A percentile compares a stretch with the other conserved stretches of the same genome.
Conservation (phyloP, 1,139 yeast genomes). For the Saccharomyces hybrid region DNA sequence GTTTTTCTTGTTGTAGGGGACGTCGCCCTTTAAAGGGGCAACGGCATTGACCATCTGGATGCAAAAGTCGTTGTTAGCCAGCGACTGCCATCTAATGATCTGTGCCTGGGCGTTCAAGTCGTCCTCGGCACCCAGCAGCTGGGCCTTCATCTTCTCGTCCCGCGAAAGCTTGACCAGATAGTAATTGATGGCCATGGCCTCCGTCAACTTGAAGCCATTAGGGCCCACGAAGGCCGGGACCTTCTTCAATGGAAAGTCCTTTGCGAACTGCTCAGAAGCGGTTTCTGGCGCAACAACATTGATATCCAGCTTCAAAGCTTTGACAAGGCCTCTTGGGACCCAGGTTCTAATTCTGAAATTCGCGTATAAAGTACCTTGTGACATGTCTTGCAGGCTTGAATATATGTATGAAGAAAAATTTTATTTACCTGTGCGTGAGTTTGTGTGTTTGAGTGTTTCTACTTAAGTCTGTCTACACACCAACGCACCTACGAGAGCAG, state of each 20-base stretch:
- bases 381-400: constrained; percentile 38
- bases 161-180: constrained; percentile 33
- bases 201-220: constrained; percentile 72
- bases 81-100: constrained; percentile 76
- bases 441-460: no score
- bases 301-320: constrained; percentile 66
- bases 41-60: constrained; percentile 35
- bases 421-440: no score
- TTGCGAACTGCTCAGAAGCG: constrained; percentile 39
- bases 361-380: constrained; percentile 59
- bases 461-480: no score
- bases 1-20: constrained; percentile 73
- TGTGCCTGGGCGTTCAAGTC: constrained; percentile 52
- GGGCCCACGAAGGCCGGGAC: constrained; percentile 76
- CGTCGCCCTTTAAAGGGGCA: constrained; percentile 42
- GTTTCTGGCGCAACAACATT: constrained; percentile 42
- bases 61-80: constrained; percentile 65
- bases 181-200: constrained; percentile 62
- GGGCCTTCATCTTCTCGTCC: constrained; percentile 23
- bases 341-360: constrained; percentile 43
- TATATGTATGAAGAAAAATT: no score
- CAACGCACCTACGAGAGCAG: no score
- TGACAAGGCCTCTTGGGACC: constrained; percentile 58
- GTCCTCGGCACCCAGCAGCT: constrained; percentile 54
- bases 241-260: constrained; percentile 62